These are phyloP conservation scores for Graphiopsis chlorocephala DNA, from an alignment of 2,329 filamentous ascomycete genomes.

Conservation along the genomic window DNA sequence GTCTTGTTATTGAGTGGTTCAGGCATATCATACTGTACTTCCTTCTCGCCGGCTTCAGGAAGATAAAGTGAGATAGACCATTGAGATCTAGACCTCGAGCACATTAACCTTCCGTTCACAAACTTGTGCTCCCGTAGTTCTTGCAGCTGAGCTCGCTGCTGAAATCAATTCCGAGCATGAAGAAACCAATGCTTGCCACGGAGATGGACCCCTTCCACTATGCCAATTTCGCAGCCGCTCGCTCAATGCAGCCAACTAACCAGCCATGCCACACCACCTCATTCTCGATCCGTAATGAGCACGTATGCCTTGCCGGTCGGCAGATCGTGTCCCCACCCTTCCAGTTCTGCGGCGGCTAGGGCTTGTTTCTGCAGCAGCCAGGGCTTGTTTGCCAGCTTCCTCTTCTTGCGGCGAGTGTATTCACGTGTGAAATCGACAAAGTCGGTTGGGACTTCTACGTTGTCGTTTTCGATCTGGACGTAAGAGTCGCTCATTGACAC, in stretches of 20 bases:
- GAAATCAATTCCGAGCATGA: neutral
- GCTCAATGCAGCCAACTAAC: neutral
- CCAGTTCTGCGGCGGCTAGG: neutral
- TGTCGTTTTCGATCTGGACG: neutral
- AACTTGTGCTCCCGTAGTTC: neutral
- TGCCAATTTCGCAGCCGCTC: neutral
- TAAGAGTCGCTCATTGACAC: neutral
- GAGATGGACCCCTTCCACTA: neutral
- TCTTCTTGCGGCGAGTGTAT: neutral
- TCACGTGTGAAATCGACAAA: neutral
- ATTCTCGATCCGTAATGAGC: neutral
- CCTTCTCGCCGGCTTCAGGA: neutral
- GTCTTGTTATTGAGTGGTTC: neutral
- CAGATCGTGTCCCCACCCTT: neutral
- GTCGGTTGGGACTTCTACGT: neutral
- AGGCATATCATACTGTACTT: neutral
- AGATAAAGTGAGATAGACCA: neutral
- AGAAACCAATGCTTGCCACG: neutral
- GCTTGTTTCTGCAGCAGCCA: neutral
- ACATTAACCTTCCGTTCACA: neutral
- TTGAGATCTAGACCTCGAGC: neutral
- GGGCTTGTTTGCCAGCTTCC: neutral
- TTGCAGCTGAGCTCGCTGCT: neutral
- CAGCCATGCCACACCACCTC: neutral
- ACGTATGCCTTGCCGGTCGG: neutral